Conservation (phyloP, 2,329 filamentous ascomycete species). For the Phaeosphaeriaceae sp. region DNA sequence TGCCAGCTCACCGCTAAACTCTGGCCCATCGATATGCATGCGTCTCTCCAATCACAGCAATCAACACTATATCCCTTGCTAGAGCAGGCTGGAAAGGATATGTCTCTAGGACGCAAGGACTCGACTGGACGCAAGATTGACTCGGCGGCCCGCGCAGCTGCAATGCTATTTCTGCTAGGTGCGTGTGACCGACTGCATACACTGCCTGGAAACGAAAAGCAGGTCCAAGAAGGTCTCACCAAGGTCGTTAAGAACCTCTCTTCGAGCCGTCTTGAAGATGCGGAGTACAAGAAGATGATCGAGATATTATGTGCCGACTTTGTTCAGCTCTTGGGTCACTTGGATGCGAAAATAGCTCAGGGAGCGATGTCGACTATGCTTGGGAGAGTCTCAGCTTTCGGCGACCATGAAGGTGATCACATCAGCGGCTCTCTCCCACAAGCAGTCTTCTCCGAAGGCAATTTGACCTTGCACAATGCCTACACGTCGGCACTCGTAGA, state of each 20-base stretch:
- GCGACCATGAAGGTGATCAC: conserved; percentile 8
- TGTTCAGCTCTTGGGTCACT: conserved; percentile 29
- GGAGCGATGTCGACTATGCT: conserved; percentile 28
- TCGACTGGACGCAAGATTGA: conserved; percentile 17
- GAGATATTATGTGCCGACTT: conserved; percentile 39
- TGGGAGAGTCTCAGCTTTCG: conserved; percentile 21
- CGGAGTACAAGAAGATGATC: conserved; percentile 24
- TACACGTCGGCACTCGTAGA: conserved; percentile 30
- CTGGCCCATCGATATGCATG: conserved; percentile 43
- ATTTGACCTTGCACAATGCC: conserved; percentile 22
- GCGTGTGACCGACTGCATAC: conserved; percentile 33
- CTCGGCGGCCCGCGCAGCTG: conserved; percentile 27
- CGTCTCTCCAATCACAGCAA: conserved; percentile 31
- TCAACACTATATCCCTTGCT: conserved; percentile 33
- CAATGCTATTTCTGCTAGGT: conserved; percentile 38
- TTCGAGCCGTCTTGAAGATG: conserved; percentile 14
- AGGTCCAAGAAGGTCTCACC: conserved; percentile 26
- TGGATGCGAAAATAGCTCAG: conserved; percentile 23
- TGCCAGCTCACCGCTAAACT: conserved; percentile 35
- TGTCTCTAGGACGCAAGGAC: conserved; percentile 17
- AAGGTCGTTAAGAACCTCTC: conserved; percentile 34
- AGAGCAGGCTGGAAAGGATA: conserved; percentile 34
- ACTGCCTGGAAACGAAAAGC: conserved; percentile 27
- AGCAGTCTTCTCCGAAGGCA: conserved; percentile 29
- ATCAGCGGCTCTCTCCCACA: conserved; percentile 28